phyloP scores from a whole-genome alignment of 2,329 filamentous ascomycete species.

The Fusarium continuum region DNA sequence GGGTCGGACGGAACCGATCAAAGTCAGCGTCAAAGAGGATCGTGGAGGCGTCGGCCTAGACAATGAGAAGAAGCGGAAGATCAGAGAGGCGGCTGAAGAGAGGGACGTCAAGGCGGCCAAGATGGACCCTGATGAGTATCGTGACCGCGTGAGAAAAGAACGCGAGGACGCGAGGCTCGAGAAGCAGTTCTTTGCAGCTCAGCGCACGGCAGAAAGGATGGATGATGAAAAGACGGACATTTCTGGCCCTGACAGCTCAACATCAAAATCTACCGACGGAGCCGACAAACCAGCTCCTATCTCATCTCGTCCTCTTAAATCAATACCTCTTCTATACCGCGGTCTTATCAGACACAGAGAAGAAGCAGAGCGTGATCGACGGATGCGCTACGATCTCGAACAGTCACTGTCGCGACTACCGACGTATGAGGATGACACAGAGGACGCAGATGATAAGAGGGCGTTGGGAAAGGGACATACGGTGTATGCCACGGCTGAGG shows the following conservation, averaged over 20 bases:
- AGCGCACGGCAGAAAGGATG: conserved; percentile 83
- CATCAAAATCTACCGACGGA: conserved; percentile 23
- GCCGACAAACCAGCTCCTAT: conserved; percentile 49
- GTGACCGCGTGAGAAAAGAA: conserved; percentile 75
- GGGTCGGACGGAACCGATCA: conserved; percentile 73
- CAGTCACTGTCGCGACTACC: conserved; percentile 71
- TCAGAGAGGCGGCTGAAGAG: conserved; percentile 69
- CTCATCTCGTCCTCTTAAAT: conserved; percentile 64
- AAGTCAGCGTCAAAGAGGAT: conserved; percentile 79
- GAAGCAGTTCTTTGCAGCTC: conserved; percentile 76
- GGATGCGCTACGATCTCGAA: conserved; percentile 72
- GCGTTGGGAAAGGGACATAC: conserved; percentile 70
- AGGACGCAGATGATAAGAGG: conserved; percentile 76
- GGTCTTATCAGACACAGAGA: conserved; percentile 75
- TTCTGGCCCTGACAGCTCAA: conserved; percentile 26
- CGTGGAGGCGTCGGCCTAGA: conserved; percentile 86
- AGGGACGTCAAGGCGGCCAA: conserved; percentile 67
- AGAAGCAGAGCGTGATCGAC: conserved; percentile 72
- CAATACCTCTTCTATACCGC: conserved; percentile 82
- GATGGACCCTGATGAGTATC: conserved; percentile 74
- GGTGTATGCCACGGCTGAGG: conserved; percentile 68
- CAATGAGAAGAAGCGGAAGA: conserved; percentile 81
- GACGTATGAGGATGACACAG: conserved; percentile 73
- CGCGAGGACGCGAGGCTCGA: conserved; percentile 74
- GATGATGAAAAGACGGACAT: conserved; percentile 60